Conservation (phyloP, 495 filamentous ascomycete genomes). For the Talaromyces liani region DNA sequence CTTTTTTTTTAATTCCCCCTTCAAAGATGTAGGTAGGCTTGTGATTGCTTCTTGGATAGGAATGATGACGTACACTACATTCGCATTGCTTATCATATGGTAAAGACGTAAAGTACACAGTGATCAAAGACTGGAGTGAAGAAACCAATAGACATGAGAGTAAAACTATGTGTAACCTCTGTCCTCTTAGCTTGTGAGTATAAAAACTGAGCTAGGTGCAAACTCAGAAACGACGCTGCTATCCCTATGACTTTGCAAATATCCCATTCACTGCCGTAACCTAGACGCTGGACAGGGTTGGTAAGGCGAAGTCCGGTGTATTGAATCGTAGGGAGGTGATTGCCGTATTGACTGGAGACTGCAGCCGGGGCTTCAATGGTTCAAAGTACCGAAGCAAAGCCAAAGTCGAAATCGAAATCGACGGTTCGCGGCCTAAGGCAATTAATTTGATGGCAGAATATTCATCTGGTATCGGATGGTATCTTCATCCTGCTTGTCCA, state of each 20-base stretch:
- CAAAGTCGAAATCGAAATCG: neutral
- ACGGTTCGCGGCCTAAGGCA: neutral
- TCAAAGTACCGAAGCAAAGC: neutral
- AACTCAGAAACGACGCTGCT: neutral
- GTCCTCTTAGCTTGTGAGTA: neutral
- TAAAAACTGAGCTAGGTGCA: neutral
- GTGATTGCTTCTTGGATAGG: too few species aligned
- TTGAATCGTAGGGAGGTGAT: neutral
- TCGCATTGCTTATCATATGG: neutral
- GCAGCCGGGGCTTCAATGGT: neutral
- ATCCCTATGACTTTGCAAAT: neutral
- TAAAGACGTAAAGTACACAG: neutral
- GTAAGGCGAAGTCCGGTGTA: neutral
- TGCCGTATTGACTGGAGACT: neutral
- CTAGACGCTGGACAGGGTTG: neutral
- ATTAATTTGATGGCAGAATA: neutral
- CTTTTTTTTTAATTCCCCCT: too few species aligned
- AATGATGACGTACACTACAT: too few species aligned
- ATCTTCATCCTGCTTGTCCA: conserved; percentile 41
- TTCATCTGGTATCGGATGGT: neutral
- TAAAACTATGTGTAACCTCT: neutral
- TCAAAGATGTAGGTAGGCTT: too few species aligned
- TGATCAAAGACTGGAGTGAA: neutral
- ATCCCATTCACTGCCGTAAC: neutral
- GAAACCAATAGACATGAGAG: neutral